Evolutionary conservation across 1,139 yeast species (phyloP).

Genomic region (Saccharomyces pastorianus): DNA sequence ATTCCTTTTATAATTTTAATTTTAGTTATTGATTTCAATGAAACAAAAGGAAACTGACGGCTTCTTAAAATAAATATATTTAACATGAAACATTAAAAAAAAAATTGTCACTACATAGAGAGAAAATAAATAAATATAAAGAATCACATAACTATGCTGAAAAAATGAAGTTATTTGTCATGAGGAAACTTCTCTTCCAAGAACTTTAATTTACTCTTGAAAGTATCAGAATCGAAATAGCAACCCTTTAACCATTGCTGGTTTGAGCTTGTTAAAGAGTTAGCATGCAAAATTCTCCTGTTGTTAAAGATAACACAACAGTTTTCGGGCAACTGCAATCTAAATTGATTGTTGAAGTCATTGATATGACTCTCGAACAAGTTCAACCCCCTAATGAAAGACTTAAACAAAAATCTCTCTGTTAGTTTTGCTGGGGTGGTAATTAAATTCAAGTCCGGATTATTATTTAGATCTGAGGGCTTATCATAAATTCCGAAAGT

Average conservation of each 20-base stretch:
- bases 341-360: slow-evolving; percentile 47
- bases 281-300: slow-evolving; percentile 63
- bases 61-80: neutral
- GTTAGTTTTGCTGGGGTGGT: slow-evolving; percentile 32
- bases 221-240: slow-evolving; percentile 67
- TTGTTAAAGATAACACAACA: slow-evolving; percentile 68
- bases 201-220: slow-evolving; percentile 51
- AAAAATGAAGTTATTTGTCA: neutral
- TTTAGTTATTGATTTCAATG: neutral
- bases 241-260: slow-evolving; percentile 73
- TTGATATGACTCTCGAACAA: slow-evolving; percentile 55
- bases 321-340: slow-evolving; percentile 51
- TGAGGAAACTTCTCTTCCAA: slow-evolving; percentile 16
- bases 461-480: slow-evolving; percentile 15
- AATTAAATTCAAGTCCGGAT: slow-evolving; percentile 10
- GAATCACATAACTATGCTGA: neutral
- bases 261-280: slow-evolving; percentile 47
- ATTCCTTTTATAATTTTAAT: neutral
- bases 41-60: no score
- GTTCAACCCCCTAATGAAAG: slow-evolving; percentile 52
- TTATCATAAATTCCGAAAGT: slow-evolving; percentile 44
- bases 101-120: neutral
- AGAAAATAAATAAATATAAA: neutral
- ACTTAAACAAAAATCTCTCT: slow-evolving; percentile 38
- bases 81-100: neutral